phyloP scores from a whole-genome alignment of 2,329 filamentous ascomycete genomes.

The Fusarium papillatum region DNA sequence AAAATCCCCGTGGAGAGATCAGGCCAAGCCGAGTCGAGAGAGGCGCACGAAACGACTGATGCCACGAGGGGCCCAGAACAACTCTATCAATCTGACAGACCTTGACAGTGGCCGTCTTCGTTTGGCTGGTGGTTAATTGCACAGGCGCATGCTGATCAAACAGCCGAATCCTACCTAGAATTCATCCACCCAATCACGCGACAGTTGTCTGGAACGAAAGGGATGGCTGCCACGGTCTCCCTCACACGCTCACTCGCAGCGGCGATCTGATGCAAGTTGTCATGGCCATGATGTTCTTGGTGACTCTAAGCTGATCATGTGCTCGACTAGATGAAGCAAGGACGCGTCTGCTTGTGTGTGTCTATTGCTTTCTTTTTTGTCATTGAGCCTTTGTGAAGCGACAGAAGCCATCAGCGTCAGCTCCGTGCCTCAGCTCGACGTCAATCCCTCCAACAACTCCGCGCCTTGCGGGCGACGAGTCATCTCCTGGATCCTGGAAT shows the following conservation, averaged over 20 bases:
- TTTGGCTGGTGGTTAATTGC: slow-evolving; percentile 25
- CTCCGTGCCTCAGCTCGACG: neutral
- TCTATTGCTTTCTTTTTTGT: slow-evolving; percentile 6
- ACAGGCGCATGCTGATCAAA: slow-evolving; percentile 25
- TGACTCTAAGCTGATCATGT: neutral
- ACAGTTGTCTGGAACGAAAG: slow-evolving; percentile 28
- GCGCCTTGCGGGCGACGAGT: slow-evolving; percentile 3
- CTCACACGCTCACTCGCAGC: slow-evolving; percentile 33
- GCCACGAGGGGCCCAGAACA: slow-evolving; percentile 12
- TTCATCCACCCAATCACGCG: slow-evolving; percentile 25
- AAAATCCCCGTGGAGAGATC: slow-evolving; percentile 3
- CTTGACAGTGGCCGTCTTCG: slow-evolving; percentile 9
- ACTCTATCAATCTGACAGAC: slow-evolving; percentile 2
- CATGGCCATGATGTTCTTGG: neutral
- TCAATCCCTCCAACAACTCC: neutral
- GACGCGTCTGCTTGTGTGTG: slow-evolving; percentile 15
- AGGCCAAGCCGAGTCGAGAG: neutral
- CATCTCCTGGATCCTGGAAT: slow-evolving; percentile 15
- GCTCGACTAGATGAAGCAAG: neutral
- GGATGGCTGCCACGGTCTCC: slow-evolving; percentile 5
- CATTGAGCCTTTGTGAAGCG: neutral
- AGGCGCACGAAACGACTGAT: slow-evolving; percentile 9
- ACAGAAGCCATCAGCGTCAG: neutral
- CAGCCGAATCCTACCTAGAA: slow-evolving; percentile 22
- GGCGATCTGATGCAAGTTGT: slow-evolving; percentile 19